Evolutionary conservation across 1,284 basidiomycete genomes (phyloP).

Genomic region (Ustanciosporium gigantosporum): DNA sequence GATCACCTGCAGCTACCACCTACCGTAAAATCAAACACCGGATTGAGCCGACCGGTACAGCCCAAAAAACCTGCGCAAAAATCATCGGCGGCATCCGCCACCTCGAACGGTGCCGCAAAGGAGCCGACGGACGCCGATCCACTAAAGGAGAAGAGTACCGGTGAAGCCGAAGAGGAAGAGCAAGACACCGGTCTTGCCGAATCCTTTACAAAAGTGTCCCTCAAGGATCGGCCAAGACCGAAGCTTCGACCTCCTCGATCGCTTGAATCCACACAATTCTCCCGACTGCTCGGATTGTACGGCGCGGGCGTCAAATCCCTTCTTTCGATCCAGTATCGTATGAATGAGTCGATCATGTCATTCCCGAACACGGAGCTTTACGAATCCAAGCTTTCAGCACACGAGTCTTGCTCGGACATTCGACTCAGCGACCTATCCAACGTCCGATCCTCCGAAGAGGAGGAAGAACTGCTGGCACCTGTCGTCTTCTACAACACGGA

Average conservation of each 20-base stretch:
- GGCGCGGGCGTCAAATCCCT: constrained; percentile 81
- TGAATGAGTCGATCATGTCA: constrained; percentile 81
- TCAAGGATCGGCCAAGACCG: not conserved
- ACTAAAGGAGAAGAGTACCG: constrained; percentile 8
- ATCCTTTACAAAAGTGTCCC: constrained; percentile 1
- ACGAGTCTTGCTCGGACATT: constrained; percentile 72
- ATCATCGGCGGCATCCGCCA: not conserved
- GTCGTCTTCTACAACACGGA: constrained; percentile 86
- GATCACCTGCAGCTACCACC: constrained; percentile 73
- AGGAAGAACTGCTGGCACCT: constrained; percentile 74
- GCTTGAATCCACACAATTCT: constrained; percentile 86
- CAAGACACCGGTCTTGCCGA: constrained; percentile 1
- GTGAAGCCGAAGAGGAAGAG: constrained; percentile 2
- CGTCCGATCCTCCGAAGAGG: constrained; percentile 31
- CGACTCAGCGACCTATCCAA: constrained; percentile 71
- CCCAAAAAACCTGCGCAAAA: not conserved
- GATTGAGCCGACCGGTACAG: not conserved
- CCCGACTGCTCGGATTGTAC: constrained; percentile 83
- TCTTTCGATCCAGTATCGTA: constrained; percentile 70
- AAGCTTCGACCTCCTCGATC: constrained; percentile 71
- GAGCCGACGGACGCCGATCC: too few species aligned
- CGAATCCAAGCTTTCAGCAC: constrained; percentile 72
- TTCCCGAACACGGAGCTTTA: constrained; percentile 88
- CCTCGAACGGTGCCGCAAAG: constrained; percentile 1
- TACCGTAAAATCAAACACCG: constrained; percentile 69